Conservation (phyloP, 495 filamentous ascomycete genomes). For the Podospora australis region DNA sequence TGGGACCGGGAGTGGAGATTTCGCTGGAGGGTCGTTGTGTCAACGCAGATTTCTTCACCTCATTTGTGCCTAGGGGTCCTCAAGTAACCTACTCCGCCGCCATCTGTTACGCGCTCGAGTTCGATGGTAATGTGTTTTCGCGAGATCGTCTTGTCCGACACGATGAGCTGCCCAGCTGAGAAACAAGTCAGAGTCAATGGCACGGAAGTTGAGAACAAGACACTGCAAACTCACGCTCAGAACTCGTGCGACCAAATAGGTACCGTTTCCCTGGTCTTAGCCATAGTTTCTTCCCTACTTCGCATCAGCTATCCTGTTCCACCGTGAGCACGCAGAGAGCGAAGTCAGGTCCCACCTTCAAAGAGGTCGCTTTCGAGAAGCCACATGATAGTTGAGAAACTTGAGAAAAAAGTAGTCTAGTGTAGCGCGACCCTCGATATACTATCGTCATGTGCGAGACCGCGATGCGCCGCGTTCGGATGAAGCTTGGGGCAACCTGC, state of each 20-base stretch:
- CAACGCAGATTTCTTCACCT: not conserved
- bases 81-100: conserved; percentile 57
- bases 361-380: conserved; percentile 51
- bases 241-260: conserved; percentile 62
- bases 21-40: conserved; percentile 40
- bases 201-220: not conserved
- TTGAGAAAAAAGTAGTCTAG: not conserved
- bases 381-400: conserved; percentile 45
- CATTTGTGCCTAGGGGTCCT: not conserved
- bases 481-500: too few relatives aligned
- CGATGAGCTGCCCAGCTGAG: conserved; percentile 49
- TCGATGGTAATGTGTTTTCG: conserved; percentile 78
- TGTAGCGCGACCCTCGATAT: too few relatives aligned
- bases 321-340: not conserved
- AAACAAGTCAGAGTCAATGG: not conserved
- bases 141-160: conserved; percentile 74
- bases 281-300: conserved; percentile 69
- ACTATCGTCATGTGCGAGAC: too few relatives aligned
- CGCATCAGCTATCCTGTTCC: not conserved
- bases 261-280: conserved; percentile 75
- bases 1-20: conserved; percentile 56
- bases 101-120: conserved; percentile 57
- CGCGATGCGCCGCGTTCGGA: too few relatives aligned
- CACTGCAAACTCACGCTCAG: conserved; percentile 35
- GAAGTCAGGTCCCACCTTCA: conserved; percentile 31